phyloP scores from a whole-genome alignment of 805 yeast species.

The Pichia scutulata region DNA sequence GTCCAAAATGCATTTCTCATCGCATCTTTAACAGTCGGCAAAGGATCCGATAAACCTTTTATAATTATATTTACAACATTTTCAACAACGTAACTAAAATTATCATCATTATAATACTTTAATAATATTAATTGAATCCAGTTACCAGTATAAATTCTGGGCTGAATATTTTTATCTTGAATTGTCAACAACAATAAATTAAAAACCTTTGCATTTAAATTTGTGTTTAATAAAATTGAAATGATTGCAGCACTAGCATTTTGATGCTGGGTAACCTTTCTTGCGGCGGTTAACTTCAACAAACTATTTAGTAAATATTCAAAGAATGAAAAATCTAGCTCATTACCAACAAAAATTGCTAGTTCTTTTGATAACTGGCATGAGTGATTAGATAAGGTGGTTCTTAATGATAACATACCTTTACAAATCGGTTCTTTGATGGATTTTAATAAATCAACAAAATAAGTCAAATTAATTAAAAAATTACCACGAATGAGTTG shows the following conservation, averaged over 20 bases:
- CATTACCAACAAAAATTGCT: constrained; percentile 32
- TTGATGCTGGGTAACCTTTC: constrained; percentile 57
- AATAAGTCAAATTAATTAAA: constrained; percentile 1
- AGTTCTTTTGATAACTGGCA: constrained; percentile 72
- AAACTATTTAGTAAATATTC: constrained; percentile 44
- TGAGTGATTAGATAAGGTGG: constrained; percentile 70
- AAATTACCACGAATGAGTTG: constrained; percentile 48
- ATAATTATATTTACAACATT: constrained; percentile 41
- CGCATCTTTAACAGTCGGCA: constrained; percentile 68
- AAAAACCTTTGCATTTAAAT: constrained; percentile 45
- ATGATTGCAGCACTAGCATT: constrained; percentile 50
- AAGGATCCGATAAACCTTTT: constrained; percentile 70
- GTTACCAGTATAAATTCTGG: constrained; percentile 59
- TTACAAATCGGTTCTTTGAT: constrained; percentile 57
- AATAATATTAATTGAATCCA: constrained; percentile 63
- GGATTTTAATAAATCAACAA: constrained; percentile 21
- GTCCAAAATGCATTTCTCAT: constrained; percentile 74
- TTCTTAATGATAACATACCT: constrained; percentile 66
- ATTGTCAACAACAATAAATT: constrained; percentile 43
- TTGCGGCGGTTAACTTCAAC: constrained; percentile 46
- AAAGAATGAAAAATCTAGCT: constrained; percentile 37
- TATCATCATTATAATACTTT: constrained; percentile 34
- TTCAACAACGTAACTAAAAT: constrained; percentile 31
- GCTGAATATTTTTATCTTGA: constrained; percentile 62
- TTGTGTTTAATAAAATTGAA: constrained; percentile 47